Base-by-base conservation (phyloP, 306 rosid genomes). In the Potentilla sterilis region DNA sequence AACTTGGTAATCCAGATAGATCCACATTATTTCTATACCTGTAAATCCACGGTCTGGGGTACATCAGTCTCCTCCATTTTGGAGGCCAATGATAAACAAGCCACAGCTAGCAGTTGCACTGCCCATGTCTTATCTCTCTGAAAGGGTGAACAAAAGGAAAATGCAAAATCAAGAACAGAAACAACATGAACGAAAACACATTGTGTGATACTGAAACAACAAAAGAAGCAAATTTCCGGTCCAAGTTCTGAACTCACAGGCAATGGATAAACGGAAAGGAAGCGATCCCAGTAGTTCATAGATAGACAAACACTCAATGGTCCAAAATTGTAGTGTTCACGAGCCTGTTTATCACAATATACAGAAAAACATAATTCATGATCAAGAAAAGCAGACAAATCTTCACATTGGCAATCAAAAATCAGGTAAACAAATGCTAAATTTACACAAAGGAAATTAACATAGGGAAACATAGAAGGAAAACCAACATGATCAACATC, bases 201-300 rank as follows among this genome's bases (percentile, higher is more conserved):
- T 4, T 46, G 51, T 18, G 48, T 2, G 44, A 2, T 58, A 72
- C 70, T 61, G 68, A 15, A 57, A 40, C 7, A 57, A 55, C 16
- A 46, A 83, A 57, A 61, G 42, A 76, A 32, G 43, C 28, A 76
- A 62, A 68, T 22, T 68, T 62, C 18, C 8, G 11, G 28, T 70
- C 40, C 51, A 77, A 37, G 41, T 51, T 47, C 67, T 14, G 55
- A 82, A 82, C 97, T 89, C 83, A 91, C 98, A 67, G 84, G 87
- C 49, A 86, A 80, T 69, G 87, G 80, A 81, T 81, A 63, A 4
- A 77, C 49, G 24, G 97, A 89, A 52, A 91, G 87, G 83, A 89
- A 89, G 59, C 97, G 93, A 82, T 93, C 98, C 80, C 87, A 75
- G 86, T 93, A 93, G 83, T 91, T 93, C 80, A 86, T 84, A 19